A percentile compares a stretch with the other conserved stretches of the same genome.
These are phyloP conservation scores for Exophiala aquamarina DNA, from an alignment of 2,329 filamentous ascomycete species.

Conservation along the genomic window DNA sequence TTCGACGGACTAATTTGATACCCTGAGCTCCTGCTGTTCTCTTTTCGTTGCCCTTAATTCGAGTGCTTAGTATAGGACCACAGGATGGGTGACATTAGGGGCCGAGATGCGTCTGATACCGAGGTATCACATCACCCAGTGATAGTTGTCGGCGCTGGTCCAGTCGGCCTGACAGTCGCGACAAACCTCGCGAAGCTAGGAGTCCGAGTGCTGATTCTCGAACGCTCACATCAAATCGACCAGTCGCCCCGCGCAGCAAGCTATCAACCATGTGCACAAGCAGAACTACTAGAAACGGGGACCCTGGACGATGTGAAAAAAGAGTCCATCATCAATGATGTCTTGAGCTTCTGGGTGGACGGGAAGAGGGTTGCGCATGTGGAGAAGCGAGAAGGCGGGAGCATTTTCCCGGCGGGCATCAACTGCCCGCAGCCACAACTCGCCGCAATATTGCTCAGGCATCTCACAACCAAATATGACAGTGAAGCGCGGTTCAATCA, in stretches of 20 bases:
- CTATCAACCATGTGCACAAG: conserved; percentile 24
- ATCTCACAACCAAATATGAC: conserved; percentile 19
- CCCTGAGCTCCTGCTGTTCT: no score
- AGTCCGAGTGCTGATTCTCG: conserved; percentile 18
- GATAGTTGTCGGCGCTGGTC: conserved; percentile 20
- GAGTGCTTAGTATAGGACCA: no score
- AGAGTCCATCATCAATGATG: conserved; percentile 21
- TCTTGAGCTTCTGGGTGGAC: conserved; percentile 20
- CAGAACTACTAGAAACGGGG: conserved; percentile 21
- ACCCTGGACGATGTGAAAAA: conserved; percentile 20
- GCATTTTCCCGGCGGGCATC: conserved; percentile 44
- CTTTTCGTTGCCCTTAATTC: no score
- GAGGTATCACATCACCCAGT: conserved; percentile 8
- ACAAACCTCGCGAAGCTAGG: conserved; percentile 19
- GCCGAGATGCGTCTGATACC: not conserved
- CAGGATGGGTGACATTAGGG: no score
- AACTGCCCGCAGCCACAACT: conserved; percentile 21
- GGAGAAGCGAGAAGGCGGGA: conserved; percentile 38
- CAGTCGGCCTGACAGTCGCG: conserved; percentile 18
- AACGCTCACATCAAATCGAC: conserved; percentile 19
- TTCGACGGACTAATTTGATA: no score
- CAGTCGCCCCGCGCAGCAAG: conserved; percentile 20
- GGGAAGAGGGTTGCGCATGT: conserved; percentile 19
- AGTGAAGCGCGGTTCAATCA: conserved; percentile 20
- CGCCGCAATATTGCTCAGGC: conserved; percentile 14